Base-by-base conservation (phyloP, 768 basidiomycete genomes). In the Clavaria fumosa region DNA sequence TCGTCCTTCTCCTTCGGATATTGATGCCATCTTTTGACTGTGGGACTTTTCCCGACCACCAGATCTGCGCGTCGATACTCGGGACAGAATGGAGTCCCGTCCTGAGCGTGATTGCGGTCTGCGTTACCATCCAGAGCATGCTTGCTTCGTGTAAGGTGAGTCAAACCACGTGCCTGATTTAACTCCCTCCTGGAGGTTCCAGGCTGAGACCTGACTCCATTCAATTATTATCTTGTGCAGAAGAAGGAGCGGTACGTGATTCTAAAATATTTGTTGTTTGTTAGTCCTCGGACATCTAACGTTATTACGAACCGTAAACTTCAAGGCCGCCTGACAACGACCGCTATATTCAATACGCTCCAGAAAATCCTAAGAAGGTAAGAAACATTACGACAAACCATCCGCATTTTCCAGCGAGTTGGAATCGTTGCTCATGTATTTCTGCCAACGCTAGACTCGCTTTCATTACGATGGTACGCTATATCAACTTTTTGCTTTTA, bases 41-140 rank as follows among this genome's bases (percentile, higher is more conserved):
- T n/a, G n/a, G n/a, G n/a, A 19, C 43, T 37, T 31, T 37, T 39
- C 42, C 28, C 34, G 12, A 19, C 12, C 46, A 18, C 17, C 41
- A 89, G 79, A 89, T 90, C 47, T 90, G 86, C 50, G 84, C 82
- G 6, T 86, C 82, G 10, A 88, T 91, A 40, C 71, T 91, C 5
- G 88, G 84, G 19, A 79, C 70, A 47, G 86, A 88, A 45, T 89
- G 85, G 85, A 84, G 81, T 7, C 86, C 84, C 0, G 83, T 86
- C n/a, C 58, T 88, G 44, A 84, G 78, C 43, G 83, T 84, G 15
- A 64, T 77, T 19, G 70, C 82, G 2, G 73, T 89, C 30, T 88
- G 83, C 49, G 70, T 88, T 12, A 89, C 86, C 3, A 57, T 91
- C 33, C 88, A 90, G 60, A 84, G 81, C 49, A 91, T 91, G 88